Evolutionary conservation across 2,329 filamentous ascomycete species (phyloP), one percentile per base, ranked within the genome.

Genomic region (Diaporthe sp.): DNA sequence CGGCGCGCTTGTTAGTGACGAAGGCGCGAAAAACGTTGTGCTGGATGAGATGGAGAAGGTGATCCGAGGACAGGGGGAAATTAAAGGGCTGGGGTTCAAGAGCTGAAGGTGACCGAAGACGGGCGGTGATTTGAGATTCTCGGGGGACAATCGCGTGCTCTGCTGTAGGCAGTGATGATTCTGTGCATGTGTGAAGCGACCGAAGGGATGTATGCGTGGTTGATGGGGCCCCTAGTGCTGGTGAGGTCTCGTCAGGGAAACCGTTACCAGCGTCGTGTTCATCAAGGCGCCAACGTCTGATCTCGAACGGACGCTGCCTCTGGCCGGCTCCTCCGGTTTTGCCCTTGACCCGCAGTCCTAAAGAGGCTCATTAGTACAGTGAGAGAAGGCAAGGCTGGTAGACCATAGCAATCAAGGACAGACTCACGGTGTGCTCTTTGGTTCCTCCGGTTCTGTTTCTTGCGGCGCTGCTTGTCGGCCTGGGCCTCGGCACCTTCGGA

Each of bases 11-110:
- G 25, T 61, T 61, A 2, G n/a, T 28, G 38, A 45, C 17, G 9
- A 61, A 42, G 25, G 58, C 58, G 38, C 58, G 58, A 38, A 45
- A 19, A 33, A 45, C 38, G 19, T 45, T 61, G 15, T 61, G 22
- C n/a, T 61, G 58, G 58, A 61, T 61, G 9, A 61, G 58, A 28
- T 61, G 58, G 15, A 61, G 58, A 8, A 61, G 58, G 38, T 61
- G 58, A 19, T 61, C 58, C 9, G 58, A 30, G n/a, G 58, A 61
- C 4, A 61, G 15, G n/a, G 58, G 58, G 38, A 61, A 61, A 30
- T 13, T 33, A 22, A 22, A 55, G 52, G 52, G 8, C 52, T 8
- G 28, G 1, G 7, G 13, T 9, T 17, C 7, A 17, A 33, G 28
- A 15, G 13, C 7, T 22, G 52, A 19, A 33, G 28, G 17, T 55